These are phyloP conservation scores for Dothideomycetes sp. DNA, from an alignment of 2,329 filamentous ascomycete genomes.

Conservation along the genomic window DNA sequence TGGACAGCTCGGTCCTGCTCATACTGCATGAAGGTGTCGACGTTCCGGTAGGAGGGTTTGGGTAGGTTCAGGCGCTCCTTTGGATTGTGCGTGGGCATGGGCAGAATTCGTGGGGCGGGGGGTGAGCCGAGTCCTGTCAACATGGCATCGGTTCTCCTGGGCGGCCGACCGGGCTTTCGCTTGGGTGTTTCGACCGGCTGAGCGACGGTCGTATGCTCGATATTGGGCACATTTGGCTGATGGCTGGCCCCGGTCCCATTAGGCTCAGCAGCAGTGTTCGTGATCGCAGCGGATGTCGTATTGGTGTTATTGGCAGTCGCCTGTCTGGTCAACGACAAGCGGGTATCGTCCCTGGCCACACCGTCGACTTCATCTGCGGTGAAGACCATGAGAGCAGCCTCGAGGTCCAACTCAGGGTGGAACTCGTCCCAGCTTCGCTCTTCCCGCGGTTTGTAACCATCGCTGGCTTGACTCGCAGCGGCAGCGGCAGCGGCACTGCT, in stretches of 20 bases:
- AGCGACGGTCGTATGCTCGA: no score
- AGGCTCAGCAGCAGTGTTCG: no score
- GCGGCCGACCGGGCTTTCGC: slow-evolving; percentile 52
- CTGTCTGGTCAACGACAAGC: slow-evolving; percentile 3
- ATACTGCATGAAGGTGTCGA: slow-evolving; percentile 68
- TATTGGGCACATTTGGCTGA: no score
- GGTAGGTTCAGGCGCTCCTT: slow-evolving; percentile 72
- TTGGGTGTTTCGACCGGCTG: slow-evolving; percentile 32
- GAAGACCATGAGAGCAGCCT: slow-evolving; percentile 66
- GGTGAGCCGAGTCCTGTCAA: slow-evolving; percentile 49
- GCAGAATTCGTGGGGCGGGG: slow-evolving; percentile 55
- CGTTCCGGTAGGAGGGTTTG: slow-evolving; percentile 61
- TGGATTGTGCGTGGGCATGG: slow-evolving; percentile 67
- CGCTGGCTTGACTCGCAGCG: slow-evolving; percentile 76
- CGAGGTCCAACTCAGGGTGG: slow-evolving; percentile 87
- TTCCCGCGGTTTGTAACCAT: slow-evolving; percentile 94
- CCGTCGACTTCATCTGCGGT: slow-evolving; percentile 79
- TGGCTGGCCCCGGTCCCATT: no score
- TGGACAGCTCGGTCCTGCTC: slow-evolving; percentile 80
- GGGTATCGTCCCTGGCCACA: slow-evolving; percentile 25
- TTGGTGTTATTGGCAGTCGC: slow-evolving; percentile 6
- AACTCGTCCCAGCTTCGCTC: slow-evolving; percentile 98
- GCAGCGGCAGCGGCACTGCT: slow-evolving; percentile 82
- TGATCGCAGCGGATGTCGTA: no score
- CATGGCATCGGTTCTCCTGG: slow-evolving; percentile 51